A percentile compares a stretch with the other conserved stretches of the same genome.
Conservation (phyloP, 805 yeast species). For the Candida vaughaniae region DNA sequence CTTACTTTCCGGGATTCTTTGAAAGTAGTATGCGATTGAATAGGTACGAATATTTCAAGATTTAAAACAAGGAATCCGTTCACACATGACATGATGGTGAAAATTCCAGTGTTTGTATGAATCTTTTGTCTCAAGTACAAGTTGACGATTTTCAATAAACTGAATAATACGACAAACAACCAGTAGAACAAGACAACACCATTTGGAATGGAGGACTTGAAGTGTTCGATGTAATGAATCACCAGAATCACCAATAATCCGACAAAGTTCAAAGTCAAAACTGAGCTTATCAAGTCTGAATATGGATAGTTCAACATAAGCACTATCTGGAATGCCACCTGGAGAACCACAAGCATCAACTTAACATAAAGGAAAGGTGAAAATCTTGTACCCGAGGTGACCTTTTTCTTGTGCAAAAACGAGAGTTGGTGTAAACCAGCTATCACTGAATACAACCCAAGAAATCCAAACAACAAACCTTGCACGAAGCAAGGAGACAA, state of each 20-base stretch:
- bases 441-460: conserved; percentile 43
- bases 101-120: conserved; percentile 18
- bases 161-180: conserved; percentile 55
- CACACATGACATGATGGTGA: conserved; percentile 32
- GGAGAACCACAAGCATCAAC: conserved; percentile 36
- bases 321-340: conserved; percentile 35
- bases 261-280: conserved; percentile 27
- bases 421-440: conserved; percentile 40
- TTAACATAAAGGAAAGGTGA: conserved; percentile 44
- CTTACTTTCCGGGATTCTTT: conserved; percentile 17
- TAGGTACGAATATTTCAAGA: conserved; percentile 44
- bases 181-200: conserved; percentile 74
- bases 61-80: conserved; percentile 41
- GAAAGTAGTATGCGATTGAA: conserved; percentile 25
- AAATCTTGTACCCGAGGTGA: conserved; percentile 26
- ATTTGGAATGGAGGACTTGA: conserved; percentile 61
- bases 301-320: conserved; percentile 16
- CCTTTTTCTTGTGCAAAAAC: conserved; percentile 27
- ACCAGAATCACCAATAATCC: conserved; percentile 52
- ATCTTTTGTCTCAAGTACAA: conserved; percentile 34
- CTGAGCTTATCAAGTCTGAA: conserved; percentile 24
- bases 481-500: conserved; percentile 61
- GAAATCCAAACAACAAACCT: conserved; percentile 45
- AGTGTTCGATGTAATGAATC: conserved; percentile 71
- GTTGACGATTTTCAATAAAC: conserved; percentile 44